Evolutionary conservation across 108 stramenopile species (phyloP).

Genomic region (Cyclostephanos invisitatus): DNA sequence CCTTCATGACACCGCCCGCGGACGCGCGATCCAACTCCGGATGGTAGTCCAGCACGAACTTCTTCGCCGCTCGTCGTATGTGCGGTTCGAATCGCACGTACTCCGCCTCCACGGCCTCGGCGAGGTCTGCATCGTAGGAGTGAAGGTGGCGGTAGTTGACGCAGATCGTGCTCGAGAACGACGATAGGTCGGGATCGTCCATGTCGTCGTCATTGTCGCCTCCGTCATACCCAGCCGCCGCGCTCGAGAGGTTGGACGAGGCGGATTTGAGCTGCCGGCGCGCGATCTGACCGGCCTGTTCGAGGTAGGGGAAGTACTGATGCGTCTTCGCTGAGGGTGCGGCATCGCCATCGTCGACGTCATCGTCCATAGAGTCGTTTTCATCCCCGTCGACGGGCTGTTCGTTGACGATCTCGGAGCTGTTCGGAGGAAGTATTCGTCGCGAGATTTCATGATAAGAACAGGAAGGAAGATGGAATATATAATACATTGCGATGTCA

Average conservation of each 20-base stretch:
- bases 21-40: constrained; percentile 57
- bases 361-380: constrained; percentile 22
- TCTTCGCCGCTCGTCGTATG: constrained; percentile 60
- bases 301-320: constrained; percentile 68
- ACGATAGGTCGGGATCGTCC: constrained; percentile 18
- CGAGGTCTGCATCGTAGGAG: constrained; percentile 67
- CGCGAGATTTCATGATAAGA: neutral
- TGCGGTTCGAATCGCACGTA: constrained; percentile 88
- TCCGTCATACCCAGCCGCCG: constrained; percentile 18
- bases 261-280: constrained; percentile 48
- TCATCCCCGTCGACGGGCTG: constrained; percentile 5
- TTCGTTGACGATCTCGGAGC: constrained; percentile 42
- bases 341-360: constrained; percentile 26
- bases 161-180: constrained; percentile 73
- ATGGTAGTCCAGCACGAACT: constrained; percentile 61
- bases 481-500: neutral
- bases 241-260: neutral
- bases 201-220: constrained; percentile 36
- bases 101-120: constrained; percentile 84
- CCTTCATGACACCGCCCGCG: constrained; percentile 12
- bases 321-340: constrained; percentile 11
- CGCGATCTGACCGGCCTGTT: constrained; percentile 70
- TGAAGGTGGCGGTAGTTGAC: constrained; percentile 73
- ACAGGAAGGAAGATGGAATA: neutral
- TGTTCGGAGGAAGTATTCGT: neutral